Evolutionary conservation across 768 basidiomycete genomes (phyloP), one percentile per base, ranked within the genome.

Genomic region (Pleurotus giganteus): DNA sequence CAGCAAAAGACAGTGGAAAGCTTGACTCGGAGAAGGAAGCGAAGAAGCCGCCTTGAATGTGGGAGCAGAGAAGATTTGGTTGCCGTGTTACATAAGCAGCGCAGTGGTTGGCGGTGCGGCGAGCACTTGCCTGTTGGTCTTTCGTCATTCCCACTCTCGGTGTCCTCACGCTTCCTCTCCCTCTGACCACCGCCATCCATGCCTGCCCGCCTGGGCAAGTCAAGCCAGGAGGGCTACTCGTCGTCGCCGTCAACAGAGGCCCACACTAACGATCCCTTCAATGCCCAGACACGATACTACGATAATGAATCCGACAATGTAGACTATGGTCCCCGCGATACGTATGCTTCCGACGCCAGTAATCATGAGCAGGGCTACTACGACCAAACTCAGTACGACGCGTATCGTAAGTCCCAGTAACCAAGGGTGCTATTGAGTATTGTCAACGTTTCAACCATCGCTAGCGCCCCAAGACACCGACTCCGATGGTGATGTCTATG

Each of bases 401-500:
- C 75, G 19, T 89, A 88, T 70, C 79, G 86, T 84, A 55, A 59
- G 78, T 61, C 32, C 9, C 26, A 15, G 1, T 43, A 13, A 2
- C 29, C 43, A 32, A 62, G 17, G 13, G 15, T 11, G 23, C 37
- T 47, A 55, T 56, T 53, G 61, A 60, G 52, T 47, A 58, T 60
- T 65, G 39, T 55, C 54, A 62, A 61, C 57, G 47, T 57, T 63
- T 31, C 64, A 36, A 51, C 49, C n/a, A 7, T 17, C 23, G 17
- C 49, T 27, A 91, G 89, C 84, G 46, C 82, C 84, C 58, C 86
- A 81, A 68, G 91, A 94, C 70, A 91, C 88, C 28, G 91, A 94
- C 69, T 92, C 90, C 15, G 91, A 93, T 60, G 80, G 80, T 50
- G 90, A 80, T 66, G 75, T 85, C 52, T 90, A 91, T 64, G 83